Base-by-base conservation (phyloP, 208 protist species). In the Herpetomonas tarakana region DNA sequence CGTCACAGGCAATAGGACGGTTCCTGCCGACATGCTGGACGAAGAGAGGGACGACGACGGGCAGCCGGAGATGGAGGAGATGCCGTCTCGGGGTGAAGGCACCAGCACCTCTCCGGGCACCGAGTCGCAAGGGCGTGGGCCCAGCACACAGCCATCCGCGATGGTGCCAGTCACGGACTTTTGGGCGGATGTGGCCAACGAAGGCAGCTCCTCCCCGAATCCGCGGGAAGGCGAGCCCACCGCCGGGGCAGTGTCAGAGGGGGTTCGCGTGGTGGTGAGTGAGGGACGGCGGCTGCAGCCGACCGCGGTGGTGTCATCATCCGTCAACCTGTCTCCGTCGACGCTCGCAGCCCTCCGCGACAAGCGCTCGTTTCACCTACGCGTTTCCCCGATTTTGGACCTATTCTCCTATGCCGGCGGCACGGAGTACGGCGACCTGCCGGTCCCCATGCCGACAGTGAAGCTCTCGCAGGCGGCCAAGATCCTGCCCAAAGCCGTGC, bases 381-480 rank as follows among this genome's bases (percentile, higher is more conserved):
- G 81, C 27, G 75, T 89, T 0, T 45, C 58, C 11, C 70, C 65
- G 2, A 60, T 83, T 54, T 63, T 94, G 50, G 76, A 94, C 41
- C 65, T 92, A 26, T 94, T 94, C 62, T 78, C 74, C 54, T 94
- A 86, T 63, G 74, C 77, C 7, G 74, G 74, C 45, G 82, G 78
- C 14, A 65, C 75, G 24, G 76, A 81, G 57, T 73, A 59, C 28
- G 74, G 74, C 9, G 69, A 54, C 7, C 44, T 92, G 29, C 84
- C 84, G 1, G 54, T 63, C 0, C 45, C 68, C 26, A 45, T 94
- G 22, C 88, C 88, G 7, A 54, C 30, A 2, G 0, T 94, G 35
- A 68, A 52, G 7, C 47, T 94, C 3, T 66, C 66, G 4, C 1
- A 62, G 2, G 78, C 78, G 3, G 41, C 56, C 1, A 50, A 70